Percentiles rank a stretch among this genome's conserved stretches.
Evolutionary conservation across 2,329 filamentous ascomycete species (phyloP).

Genomic region (Dothiorella sarmentorum): DNA sequence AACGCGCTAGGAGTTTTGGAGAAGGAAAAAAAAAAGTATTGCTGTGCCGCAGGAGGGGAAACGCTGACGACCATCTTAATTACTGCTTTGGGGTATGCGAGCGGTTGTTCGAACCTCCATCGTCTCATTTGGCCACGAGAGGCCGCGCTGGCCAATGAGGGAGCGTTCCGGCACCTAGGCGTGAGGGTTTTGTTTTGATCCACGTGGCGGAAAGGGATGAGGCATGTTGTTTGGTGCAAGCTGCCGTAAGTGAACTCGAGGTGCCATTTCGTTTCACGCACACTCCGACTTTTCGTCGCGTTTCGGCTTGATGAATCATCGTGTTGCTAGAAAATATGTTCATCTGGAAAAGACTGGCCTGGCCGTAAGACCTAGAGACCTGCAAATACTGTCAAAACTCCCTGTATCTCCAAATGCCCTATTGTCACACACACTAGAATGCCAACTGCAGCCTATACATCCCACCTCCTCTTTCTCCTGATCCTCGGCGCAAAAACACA

Average conservation of each 20-base stretch:
- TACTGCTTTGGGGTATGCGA: no score
- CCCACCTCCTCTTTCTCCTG: not conserved
- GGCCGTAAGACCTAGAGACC: not conserved
- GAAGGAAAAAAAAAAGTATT: not conserved
- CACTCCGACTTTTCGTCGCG: no score
- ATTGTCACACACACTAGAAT: not conserved
- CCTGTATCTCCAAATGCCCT: constrained; percentile 2
- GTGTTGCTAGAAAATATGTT: not conserved
- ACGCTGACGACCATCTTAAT: no score
- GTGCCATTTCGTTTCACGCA: no score
- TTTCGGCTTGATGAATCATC: not conserved
- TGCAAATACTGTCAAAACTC: constrained; percentile 4
- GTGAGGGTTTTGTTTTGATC: no score
- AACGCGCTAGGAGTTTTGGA: no score
- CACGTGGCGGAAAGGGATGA: no score
- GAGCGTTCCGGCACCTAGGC: no score
- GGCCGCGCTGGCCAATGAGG: not conserved
- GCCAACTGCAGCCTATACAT: not conserved
- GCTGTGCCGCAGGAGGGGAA: no score
- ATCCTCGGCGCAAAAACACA: not conserved
- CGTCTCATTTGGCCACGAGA: not conserved
- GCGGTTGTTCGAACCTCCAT: not conserved
- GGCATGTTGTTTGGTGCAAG: no score
- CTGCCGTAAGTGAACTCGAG: no score
- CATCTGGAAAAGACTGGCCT: not conserved